Conservation (phyloP, 2,329 filamentous ascomycete genomes). For the Fusarium austroafricanum region DNA sequence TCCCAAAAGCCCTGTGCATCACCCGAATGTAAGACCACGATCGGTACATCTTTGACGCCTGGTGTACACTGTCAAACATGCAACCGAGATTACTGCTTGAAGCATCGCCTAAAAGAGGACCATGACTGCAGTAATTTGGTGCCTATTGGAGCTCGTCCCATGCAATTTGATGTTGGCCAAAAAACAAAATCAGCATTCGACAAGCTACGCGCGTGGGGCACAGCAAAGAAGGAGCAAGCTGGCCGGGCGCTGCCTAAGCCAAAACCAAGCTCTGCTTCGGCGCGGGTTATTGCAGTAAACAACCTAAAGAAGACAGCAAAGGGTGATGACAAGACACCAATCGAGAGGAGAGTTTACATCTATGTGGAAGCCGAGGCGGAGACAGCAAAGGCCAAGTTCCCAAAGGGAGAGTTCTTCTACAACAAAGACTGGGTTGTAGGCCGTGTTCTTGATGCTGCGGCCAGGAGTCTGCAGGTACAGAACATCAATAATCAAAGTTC, state of each 20-base stretch:
- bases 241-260: slow-evolving; percentile 69
- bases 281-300: slow-evolving; percentile 76
- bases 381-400: slow-evolving; percentile 84
- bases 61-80: slow-evolving; percentile 79
- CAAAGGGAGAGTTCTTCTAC: slow-evolving; percentile 84
- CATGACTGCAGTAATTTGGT: slow-evolving; percentile 85
- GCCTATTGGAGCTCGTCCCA: slow-evolving; percentile 63
- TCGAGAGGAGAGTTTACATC: slow-evolving; percentile 89
- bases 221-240: slow-evolving; percentile 75
- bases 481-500: slow-evolving; percentile 85
- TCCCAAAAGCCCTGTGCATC: slow-evolving; percentile 76
- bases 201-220: slow-evolving; percentile 82
- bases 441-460: slow-evolving; percentile 80
- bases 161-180: slow-evolving; percentile 64
- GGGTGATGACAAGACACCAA: slow-evolving; percentile 83
- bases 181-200: slow-evolving; percentile 80
- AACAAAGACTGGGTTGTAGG: slow-evolving; percentile 91
- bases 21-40: slow-evolving; percentile 73
- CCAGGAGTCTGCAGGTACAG: slow-evolving; percentile 79
- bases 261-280: slow-evolving; percentile 71
- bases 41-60: slow-evolving; percentile 75
- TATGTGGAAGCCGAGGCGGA: slow-evolving; percentile 91
- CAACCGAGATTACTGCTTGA: slow-evolving; percentile 80
- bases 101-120: slow-evolving; percentile 80
- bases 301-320: slow-evolving; percentile 88